Base-by-base conservation (phyloP, 805 yeast genomes). In the Crinitomyces ghanaensis region DNA sequence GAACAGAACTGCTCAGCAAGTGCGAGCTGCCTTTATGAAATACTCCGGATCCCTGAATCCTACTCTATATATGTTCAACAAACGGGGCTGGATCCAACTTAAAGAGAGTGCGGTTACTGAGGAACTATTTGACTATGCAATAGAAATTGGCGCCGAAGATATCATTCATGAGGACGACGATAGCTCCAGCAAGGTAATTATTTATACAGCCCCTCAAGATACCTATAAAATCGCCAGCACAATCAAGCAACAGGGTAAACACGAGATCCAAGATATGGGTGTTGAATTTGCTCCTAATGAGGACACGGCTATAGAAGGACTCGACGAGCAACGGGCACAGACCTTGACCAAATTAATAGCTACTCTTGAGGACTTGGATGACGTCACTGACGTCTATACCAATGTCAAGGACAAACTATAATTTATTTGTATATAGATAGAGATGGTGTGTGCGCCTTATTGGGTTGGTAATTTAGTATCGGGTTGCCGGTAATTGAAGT, bases 311-410 rank as follows among this genome's bases (percentile, higher is more conserved):
- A 28, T 44, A 13, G 24, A 19, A 6, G 28, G 15, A 17, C 32
- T 46, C 28, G 39, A 35, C 36, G 73, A 63, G 17, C 84, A 73
- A 3, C 57, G 65, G 5, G 61, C 55, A 37, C 66, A 63, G 38
- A 63, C 65, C 23, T 67, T 72, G 45, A 66, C 67, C 11, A 79
- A 73, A 48, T 71, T 85, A 22, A 53, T 77, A 21, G 60, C 54
- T 15, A 63, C 65, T 30, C 60, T 88, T 29, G 93, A 83, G 34
- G 83, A 76, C 21, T 60, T 84, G n/a, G 84, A 78, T 31, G 97
- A 91, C 46, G 81, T 88, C 14, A 74, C 83, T 5, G 83, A 73
- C 41, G 73, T 81, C 38, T 82, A 81, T 57, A 69, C 82, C 19
- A 88, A 84, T 51, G 61, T 72, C 44, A 66, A 28, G 40, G 13